phyloP scores from a whole-genome alignment of 768 basidiomycete species.

The Kwoniella botswanensis region DNA sequence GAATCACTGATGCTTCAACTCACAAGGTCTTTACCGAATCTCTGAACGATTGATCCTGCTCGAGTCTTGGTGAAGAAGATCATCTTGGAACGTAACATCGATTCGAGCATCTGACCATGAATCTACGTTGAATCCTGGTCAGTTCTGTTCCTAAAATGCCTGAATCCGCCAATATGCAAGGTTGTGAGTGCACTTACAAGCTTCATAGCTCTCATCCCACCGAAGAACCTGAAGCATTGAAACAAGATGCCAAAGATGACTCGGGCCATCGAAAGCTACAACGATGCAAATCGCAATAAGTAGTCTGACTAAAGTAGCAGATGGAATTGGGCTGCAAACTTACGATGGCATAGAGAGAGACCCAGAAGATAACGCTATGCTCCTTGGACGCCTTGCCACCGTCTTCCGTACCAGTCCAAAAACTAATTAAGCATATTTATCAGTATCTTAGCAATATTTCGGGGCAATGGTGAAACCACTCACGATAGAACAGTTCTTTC shows the following conservation, averaged over 20 bases:
- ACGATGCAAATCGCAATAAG: neutral
- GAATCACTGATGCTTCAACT: slow-evolving; percentile 1
- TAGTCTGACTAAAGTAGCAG: neutral
- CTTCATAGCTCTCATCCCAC: slow-evolving; percentile 34
- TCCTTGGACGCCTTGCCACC: neutral
- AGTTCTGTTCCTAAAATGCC: too few relatives aligned
- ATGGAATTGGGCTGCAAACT: slow-evolving; percentile 4
- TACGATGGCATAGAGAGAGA: slow-evolving; percentile 35
- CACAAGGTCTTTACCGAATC: slow-evolving; percentile 47
- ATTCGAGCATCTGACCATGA: slow-evolving; percentile 42
- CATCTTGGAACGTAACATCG: slow-evolving; percentile 41
- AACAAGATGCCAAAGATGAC: slow-evolving; percentile 17
- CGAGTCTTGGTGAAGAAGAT: slow-evolving; percentile 43
- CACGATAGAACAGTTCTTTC: slow-evolving; percentile 38
- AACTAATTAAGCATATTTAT: slow-evolving; percentile 14
- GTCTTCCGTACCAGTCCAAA: slow-evolving; percentile 37
- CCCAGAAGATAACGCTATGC: slow-evolving; percentile 32
- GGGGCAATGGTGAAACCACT: slow-evolving; percentile 5
- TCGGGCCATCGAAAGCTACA: slow-evolving; percentile 26
- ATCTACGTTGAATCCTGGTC: slow-evolving; percentile 18
- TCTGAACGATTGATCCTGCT: slow-evolving; percentile 50
- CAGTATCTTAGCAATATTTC: neutral
- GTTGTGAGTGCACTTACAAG: slow-evolving; percentile 23
- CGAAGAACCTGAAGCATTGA: slow-evolving; percentile 26
- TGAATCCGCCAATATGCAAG: neutral